Evolutionary conservation across 2,329 filamentous ascomycete genomes (phyloP), one percentile per base, ranked within the genome.

Genomic region (Fusarium gaditjirri): DNA sequence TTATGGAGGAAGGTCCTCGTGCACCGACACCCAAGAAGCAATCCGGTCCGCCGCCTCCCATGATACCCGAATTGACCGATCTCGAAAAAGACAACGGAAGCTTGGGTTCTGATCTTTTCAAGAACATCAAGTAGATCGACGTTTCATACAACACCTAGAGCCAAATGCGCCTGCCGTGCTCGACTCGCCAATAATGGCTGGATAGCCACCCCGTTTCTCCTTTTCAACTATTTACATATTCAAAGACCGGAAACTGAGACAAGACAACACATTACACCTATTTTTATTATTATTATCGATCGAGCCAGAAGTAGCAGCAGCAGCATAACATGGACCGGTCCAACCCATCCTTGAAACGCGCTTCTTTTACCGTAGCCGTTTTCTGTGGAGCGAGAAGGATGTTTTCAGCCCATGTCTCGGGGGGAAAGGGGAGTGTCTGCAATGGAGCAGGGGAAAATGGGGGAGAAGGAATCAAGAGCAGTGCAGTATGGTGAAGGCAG

Each of bases 51-150:
- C 88, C 88, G 61, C 87, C 88, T 41, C 88, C 88, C 29, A 89
- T 87, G 87, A 90, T 90, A 55, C 88, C 88, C 25, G 88, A 90
- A 76, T 81, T 90, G 54, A 83, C 80, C 74, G 83, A 86, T 53
- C 81, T 89, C 61, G 84, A 88, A 74, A 84, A 85, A 61, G 83
- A 87, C 44, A 82, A 84, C 11, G 83, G 81, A 46, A 81, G 81
- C 61, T 80, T 88, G 36, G 87, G 87, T 55, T 79, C 81, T 65
- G 87, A 90, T 68, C 80, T 90, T 38, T 90, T 90, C 79, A 89
- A 89, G 77, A 84, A 86, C 70, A 90, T 90, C 78, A 88, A 88
- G 76, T 89, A 83, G 81, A 62, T 43, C 49, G 42, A 68, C 55
- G 23, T 58, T 47, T 35, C 49, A 47, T 61, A 52, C 49, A 70